Evolutionary conservation across 306 rosid species (phyloP).

Genomic region (Medicago arabica): DNA sequence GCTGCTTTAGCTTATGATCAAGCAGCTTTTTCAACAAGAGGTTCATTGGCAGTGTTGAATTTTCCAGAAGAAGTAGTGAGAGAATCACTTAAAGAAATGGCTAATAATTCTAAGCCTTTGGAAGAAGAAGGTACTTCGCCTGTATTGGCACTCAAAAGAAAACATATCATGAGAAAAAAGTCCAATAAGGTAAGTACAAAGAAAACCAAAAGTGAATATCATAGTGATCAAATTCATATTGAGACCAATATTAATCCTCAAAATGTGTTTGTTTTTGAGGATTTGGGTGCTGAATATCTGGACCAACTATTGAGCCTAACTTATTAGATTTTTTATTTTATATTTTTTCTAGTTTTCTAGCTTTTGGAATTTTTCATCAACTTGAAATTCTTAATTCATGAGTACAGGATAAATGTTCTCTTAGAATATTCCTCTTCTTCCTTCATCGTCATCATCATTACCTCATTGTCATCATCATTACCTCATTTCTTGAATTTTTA

Average conservation of each 20-base stretch:
- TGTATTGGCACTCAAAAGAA: conserved; percentile 68
- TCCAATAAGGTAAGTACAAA: conserved; percentile 12
- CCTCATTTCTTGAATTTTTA: background rate
- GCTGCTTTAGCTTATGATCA: conserved; percentile 94
- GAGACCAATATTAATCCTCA: background rate
- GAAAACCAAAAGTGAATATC: conserved; percentile 8
- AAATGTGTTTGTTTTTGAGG: conserved; percentile 59
- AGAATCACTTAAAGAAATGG: conserved; percentile 44
- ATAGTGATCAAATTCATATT: background rate
- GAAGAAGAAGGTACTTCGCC: conserved; percentile 62
- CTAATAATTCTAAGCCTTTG: conserved; percentile 8
- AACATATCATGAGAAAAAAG: conserved; percentile 45
- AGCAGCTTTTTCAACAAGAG: conserved; percentile 74
- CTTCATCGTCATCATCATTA: background rate
- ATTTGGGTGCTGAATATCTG: conserved; percentile 73
- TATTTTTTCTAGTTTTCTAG: background rate
- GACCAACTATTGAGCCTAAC: conserved; percentile 67
- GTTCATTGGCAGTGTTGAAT: conserved; percentile 71
- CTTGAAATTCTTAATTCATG: background rate
- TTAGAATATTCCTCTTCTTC: background rate
- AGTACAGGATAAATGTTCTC: background rate
- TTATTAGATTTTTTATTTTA: background rate
- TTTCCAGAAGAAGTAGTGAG: conserved; percentile 62
- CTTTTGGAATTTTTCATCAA: conserved; percentile 15
- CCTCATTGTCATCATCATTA: background rate